Conservation (phyloP, 2,329 filamentous ascomycete species). For the Venturia asperata region DNA sequence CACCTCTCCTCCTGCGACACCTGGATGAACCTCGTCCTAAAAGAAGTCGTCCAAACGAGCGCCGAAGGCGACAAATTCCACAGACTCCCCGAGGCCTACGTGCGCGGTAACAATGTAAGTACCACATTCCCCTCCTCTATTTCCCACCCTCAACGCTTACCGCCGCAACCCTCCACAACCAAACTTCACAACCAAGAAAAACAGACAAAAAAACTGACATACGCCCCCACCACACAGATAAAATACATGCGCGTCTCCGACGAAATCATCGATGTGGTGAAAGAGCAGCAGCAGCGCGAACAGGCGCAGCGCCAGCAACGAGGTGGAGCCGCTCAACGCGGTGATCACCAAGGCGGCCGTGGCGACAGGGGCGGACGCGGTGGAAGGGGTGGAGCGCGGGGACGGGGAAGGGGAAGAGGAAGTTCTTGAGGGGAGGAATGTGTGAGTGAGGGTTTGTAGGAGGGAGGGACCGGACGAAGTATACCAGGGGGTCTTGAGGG, state of each 20-base stretch:
- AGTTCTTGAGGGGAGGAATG: slow-evolving; percentile 21
- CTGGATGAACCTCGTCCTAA: slow-evolving; percentile 98
- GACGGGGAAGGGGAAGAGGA: slow-evolving; percentile 42
- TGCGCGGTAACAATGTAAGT: slow-evolving; percentile 88
- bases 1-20: slow-evolving; percentile 96
- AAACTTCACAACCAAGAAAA: too few relatives aligned
- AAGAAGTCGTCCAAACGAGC: slow-evolving; percentile 94
- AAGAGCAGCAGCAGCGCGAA: slow-evolving; percentile 79
- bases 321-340: slow-evolving; percentile 52
- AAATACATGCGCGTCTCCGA: slow-evolving; percentile 96
- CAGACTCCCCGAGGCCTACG: slow-evolving; percentile 86
- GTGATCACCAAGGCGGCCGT: slow-evolving; percentile 38
- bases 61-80: slow-evolving; percentile 93
- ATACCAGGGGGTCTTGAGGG: too few relatives aligned
- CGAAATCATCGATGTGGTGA: slow-evolving; percentile 90
- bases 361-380: slow-evolving; percentile 53
- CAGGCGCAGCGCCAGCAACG: slow-evolving; percentile 53
- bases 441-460: neutral
- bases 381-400: slow-evolving; percentile 47
- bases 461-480: too few relatives aligned
- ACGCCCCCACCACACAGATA: slow-evolving; percentile 54
- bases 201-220: too few relatives aligned
- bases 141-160: too few relatives aligned
- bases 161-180: too few relatives aligned
- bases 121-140: neutral